Evolutionary conservation across 208 protist genomes (phyloP).

Genomic region (Angomonas ambiguus): DNA sequence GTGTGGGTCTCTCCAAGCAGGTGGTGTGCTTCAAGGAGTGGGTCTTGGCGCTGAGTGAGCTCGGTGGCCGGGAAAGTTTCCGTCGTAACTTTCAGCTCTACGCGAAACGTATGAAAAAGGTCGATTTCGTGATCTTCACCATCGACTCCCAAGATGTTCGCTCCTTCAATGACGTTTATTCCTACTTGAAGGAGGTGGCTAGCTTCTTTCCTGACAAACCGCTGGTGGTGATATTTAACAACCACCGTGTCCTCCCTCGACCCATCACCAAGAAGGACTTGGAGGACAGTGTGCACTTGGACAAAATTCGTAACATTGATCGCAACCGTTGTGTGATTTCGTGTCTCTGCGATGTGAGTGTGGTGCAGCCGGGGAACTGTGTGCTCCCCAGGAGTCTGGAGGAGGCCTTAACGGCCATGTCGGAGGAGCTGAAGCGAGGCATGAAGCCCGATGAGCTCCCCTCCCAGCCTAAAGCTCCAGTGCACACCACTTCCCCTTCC

Average conservation of each 20-base stretch:
- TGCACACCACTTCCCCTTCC: neutral
- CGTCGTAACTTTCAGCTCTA: slow-evolving; percentile 80
- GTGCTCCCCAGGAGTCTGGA: slow-evolving; percentile 33
- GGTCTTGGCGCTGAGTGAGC: slow-evolving; percentile 74
- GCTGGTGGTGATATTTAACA: slow-evolving; percentile 81
- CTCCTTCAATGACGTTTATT: slow-evolving; percentile 31
- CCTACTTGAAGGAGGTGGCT: slow-evolving; percentile 61
- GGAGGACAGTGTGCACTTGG: slow-evolving; percentile 29
- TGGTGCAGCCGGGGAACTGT: slow-evolving; percentile 49
- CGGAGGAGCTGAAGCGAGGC: slow-evolving; percentile 23
- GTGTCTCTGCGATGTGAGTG: slow-evolving; percentile 68
- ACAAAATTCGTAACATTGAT: slow-evolving; percentile 28
- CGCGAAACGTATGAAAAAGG: slow-evolving; percentile 39
- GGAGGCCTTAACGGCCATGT: slow-evolving; percentile 37
- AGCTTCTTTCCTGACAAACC: slow-evolving; percentile 43
- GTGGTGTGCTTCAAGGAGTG: slow-evolving; percentile 80
- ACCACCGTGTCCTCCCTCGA: slow-evolving; percentile 46
- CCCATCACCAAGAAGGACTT: slow-evolving; percentile 35
- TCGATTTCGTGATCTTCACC: slow-evolving; percentile 81
- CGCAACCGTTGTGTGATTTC: slow-evolving; percentile 37
- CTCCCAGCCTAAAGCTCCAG: slow-evolving; percentile 4
- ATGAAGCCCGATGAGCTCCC: slow-evolving; percentile 10
- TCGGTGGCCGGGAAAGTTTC: slow-evolving; percentile 82
- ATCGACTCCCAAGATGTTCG: slow-evolving; percentile 52
- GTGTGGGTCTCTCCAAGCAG: slow-evolving; percentile 67